Base-by-base conservation (phyloP, 768 basidiomycete genomes). In the Collybiopsis luxurians region DNA sequence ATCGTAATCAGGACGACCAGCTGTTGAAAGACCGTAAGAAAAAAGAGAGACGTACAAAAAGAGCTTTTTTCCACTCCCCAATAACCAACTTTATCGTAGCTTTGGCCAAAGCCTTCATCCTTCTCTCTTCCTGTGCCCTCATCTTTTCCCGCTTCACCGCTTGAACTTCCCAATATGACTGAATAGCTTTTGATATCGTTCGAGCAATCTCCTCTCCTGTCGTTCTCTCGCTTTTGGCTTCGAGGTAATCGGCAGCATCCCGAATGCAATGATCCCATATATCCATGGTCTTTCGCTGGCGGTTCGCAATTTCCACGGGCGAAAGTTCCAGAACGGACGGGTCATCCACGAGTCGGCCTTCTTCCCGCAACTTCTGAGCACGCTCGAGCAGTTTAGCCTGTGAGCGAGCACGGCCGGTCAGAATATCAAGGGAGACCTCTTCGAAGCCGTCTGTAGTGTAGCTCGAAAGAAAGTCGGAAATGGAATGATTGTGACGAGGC, bases 11-110 rank as follows among this genome's bases (percentile, higher is more conserved):
- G 31, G 17, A 9, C 3, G 23, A 53, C 13, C 5, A 13, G 5
- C 31, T 34, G 31, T 50, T 31, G 12, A 60, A 21, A 13, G n/a
- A n/a, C n/a, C n/a, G n/a, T n/a, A n/a, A 55, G 19, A 30, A 55
- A 4, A 53, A 51, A 51, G 10, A 51, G 15, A 17, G 3, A 80
- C 91, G 66, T 65, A 90, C 91, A 63, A 85, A 85, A 44, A 95
- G 84, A 7, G 91, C 95, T 65, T 90, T 85, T 69, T 88, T 90
- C 95, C 95, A 98, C 66, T 93, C 89, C 7, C 77, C 78, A 28
- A 81, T 78, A 27, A 97, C 84, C 63, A 85, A 71, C 62, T 82
- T 84, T 47, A 88, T 77, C 0, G 90, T 86, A 21, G 82, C 79
- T 72, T 89, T 91, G 12, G 90, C 90, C 36, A 92, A 63, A 3